Evolutionary conservation across 768 basidiomycete species (phyloP).

Genomic region (Termitomyces titanicus): DNA sequence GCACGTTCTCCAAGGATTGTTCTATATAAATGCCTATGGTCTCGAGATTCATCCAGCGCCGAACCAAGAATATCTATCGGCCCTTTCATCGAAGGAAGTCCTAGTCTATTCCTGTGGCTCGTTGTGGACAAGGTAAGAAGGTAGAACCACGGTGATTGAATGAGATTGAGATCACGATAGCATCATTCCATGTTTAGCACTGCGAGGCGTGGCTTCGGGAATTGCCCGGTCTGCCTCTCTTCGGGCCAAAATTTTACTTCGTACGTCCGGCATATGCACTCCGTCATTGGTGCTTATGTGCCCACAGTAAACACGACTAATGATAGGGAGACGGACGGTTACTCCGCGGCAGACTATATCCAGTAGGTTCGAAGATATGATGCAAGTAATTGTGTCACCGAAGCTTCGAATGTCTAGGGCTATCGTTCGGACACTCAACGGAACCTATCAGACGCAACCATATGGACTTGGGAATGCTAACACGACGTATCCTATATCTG

Average conservation of each 20-base stretch:
- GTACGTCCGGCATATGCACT: constrained; percentile 41
- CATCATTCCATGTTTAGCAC: constrained; percentile 88
- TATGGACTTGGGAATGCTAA: constrained; percentile 58
- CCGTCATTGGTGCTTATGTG: not conserved
- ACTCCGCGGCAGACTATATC: constrained; percentile 83
- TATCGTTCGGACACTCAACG: constrained; percentile 68
- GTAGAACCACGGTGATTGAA: not conserved
- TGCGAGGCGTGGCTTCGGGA: constrained; percentile 72
- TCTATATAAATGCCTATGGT: constrained; percentile 89
- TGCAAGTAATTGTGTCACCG: not conserved
- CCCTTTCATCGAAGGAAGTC: constrained; percentile 55
- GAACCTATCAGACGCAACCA: constrained; percentile 45
- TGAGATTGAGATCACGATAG: not conserved
- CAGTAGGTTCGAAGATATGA: constrained; percentile 35
- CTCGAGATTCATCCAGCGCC: constrained; percentile 90
- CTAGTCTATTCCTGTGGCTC: constrained; percentile 93
- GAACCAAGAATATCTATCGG: constrained; percentile 73
- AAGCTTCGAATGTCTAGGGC: constrained; percentile 37
- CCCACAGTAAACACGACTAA: constrained; percentile 77
- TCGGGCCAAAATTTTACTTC: constrained; percentile 77
- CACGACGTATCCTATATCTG: constrained; percentile 69
- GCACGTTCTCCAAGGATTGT: constrained; percentile 49
- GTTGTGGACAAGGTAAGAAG: constrained; percentile 80
- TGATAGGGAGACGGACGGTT: constrained; percentile 87
- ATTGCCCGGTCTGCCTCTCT: constrained; percentile 74